These are phyloP conservation scores for Cucumis cinereus DNA, from an alignment of 306 rosid species.

Conservation along the genomic window DNA sequence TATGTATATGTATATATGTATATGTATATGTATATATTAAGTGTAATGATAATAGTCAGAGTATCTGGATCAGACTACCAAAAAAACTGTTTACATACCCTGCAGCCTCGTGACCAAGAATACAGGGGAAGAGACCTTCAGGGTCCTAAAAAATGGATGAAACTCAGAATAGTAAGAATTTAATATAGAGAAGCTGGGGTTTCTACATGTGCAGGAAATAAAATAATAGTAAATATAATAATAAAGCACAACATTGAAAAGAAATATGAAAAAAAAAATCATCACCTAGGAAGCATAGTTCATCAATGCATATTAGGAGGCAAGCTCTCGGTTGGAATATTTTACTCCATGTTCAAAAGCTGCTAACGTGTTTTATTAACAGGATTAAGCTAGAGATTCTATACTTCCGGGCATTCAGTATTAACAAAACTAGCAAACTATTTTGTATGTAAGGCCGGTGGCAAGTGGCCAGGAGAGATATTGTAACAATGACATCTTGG, in stretches of 20 bases:
- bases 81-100: conserved; percentile 20
- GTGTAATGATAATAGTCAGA: neutral
- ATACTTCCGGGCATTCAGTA: neutral
- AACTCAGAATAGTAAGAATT: neutral
- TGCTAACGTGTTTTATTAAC: neutral
- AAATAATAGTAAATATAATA: neutral
- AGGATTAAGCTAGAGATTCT: neutral
- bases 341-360: neutral
- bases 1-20: too few species aligned
- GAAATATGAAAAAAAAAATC: neutral
- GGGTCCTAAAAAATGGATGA: conserved; percentile 51
- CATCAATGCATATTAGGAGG: neutral
- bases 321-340: neutral
- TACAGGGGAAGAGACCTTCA: conserved; percentile 92
- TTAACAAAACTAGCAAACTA: neutral
- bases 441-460: neutral
- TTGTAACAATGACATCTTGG: neutral
- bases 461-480: neutral
- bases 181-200: neutral
- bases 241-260: neutral
- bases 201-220: neutral
- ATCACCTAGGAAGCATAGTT: neutral
- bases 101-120: conserved; percentile 85
- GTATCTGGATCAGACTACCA: neutral
- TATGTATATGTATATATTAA: too few species aligned